Conservation (phyloP, 116 monocot genomes). For the Thalassia testudinum region DNA sequence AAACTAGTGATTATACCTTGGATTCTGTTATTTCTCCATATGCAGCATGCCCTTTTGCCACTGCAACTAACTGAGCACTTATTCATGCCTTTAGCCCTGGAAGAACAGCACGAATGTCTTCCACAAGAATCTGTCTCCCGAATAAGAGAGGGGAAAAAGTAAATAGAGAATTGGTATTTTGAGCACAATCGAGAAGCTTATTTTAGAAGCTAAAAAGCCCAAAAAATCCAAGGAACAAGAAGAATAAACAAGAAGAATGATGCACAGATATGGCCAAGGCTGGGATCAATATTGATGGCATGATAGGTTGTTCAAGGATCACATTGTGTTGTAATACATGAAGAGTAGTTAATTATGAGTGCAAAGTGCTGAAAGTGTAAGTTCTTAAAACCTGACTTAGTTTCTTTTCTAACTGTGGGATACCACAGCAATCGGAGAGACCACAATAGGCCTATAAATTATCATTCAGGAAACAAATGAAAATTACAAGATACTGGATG, state of each 20-base stretch:
- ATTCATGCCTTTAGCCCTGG: slow-evolving; percentile 86
- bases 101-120: slow-evolving; percentile 79
- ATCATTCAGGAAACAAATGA: background rate
- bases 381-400: slow-evolving; percentile 56
- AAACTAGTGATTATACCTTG: slow-evolving; percentile 31
- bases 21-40: slow-evolving; percentile 93
- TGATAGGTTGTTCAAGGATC: too few relatives aligned
- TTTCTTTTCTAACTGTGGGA: slow-evolving; percentile 92
- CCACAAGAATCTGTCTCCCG: slow-evolving; percentile 71
- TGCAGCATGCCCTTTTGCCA: slow-evolving; percentile 83
- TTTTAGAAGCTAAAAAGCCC: background rate
- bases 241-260: too few relatives aligned
- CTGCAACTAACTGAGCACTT: slow-evolving; percentile 77
- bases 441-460: slow-evolving; percentile 69
- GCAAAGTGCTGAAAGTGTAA: background rate
- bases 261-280: too few relatives aligned
- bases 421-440: slow-evolving; percentile 77
- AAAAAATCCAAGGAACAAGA: background rate
- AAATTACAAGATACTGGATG: background rate
- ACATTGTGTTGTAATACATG: too few relatives aligned
- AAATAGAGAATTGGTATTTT: background rate
- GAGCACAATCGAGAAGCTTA: background rate
- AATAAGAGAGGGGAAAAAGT: background rate
- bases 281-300: too few relatives aligned
- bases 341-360: too few relatives aligned